phyloP scores from a whole-genome alignment of 176 grass and related monocot species.

The Luzula sylvatica region DNA sequence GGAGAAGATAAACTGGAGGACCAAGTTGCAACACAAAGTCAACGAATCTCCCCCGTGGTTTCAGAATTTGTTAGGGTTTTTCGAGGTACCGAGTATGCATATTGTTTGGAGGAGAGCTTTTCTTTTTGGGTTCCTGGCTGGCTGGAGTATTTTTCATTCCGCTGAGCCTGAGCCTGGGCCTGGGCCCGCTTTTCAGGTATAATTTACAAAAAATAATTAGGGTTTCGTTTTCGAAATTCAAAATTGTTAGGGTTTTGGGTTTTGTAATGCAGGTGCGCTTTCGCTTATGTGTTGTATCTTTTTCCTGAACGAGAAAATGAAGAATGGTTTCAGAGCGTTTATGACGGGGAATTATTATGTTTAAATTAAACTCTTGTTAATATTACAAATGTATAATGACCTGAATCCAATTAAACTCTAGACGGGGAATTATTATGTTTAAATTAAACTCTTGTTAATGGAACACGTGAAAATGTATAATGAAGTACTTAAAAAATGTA shows the following conservation, averaged over 20 bases:
- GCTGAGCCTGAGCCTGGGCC: too few relatives aligned
- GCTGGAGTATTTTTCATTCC: conserved; percentile 83
- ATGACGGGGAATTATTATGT: conserved; percentile 39
- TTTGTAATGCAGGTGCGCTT: conserved; percentile 58
- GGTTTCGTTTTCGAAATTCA: not conserved
- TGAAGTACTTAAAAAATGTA: too few relatives aligned
- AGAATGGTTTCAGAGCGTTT: conserved; percentile 61
- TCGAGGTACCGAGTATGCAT: conserved; percentile 69
- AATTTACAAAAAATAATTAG: too few relatives aligned
- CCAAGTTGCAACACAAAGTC: conserved; percentile 56
- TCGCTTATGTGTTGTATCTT: conserved; percentile 85
- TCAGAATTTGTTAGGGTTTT: conserved; percentile 50
- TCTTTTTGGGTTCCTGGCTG: conserved; percentile 89
- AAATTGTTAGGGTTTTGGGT: not conserved
- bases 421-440: conserved; percentile 39
- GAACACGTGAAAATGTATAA: too few relatives aligned
- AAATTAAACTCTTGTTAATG: too few relatives aligned
- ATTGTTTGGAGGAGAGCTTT: conserved; percentile 66
- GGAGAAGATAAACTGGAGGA: conserved; percentile 84
- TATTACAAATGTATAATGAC: too few relatives aligned
- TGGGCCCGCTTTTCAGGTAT: conserved; percentile 97
- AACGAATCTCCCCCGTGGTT: conserved; percentile 83
- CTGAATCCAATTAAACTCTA: too few relatives aligned
- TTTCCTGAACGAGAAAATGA: conserved; percentile 99
- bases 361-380: too few relatives aligned